Percentiles rank a stretch among this genome's conserved stretches.
phyloP scores from a whole-genome alignment of 352 stramenopile species.

The Phytophthora agathidicida region DNA sequence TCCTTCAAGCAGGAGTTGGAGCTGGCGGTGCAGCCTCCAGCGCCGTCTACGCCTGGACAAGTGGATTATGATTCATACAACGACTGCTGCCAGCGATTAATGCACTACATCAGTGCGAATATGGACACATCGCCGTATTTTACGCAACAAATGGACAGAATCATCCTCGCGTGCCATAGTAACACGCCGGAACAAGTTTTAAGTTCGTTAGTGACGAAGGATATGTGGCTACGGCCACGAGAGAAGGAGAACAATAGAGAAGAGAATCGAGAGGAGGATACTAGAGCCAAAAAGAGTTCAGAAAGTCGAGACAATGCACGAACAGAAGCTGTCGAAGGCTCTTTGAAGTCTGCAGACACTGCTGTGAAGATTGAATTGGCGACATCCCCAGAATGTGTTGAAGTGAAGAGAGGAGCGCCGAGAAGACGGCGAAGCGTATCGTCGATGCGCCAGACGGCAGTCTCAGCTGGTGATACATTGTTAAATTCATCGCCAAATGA shows the following conservation, averaged over 20 bases:
- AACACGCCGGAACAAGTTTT: slow-evolving; percentile 45
- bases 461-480: too few species aligned
- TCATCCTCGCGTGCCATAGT: slow-evolving; percentile 66
- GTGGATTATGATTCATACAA: slow-evolving; percentile 46
- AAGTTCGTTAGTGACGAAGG: slow-evolving; percentile 50
- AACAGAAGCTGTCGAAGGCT: not conserved
- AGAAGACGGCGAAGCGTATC: not conserved
- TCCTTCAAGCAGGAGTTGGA: slow-evolving; percentile 13
- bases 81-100: slow-evolving; percentile 51
- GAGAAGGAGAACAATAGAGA: not conserved
- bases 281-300: too few species aligned
- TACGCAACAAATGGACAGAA: slow-evolving; percentile 62
- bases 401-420: not conserved
- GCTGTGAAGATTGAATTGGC: not conserved
- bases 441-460: not conserved
- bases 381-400: not conserved
- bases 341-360: slow-evolving; percentile 15
- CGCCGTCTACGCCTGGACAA: not conserved
- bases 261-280: slow-evolving; percentile 20
- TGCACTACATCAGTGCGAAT: slow-evolving; percentile 54
- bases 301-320: too few species aligned
- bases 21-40: slow-evolving; percentile 7
- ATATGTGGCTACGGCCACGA: slow-evolving; percentile 38
- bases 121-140: slow-evolving; percentile 64
- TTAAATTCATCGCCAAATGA: too few species aligned